Evolutionary conservation across 2,329 filamentous ascomycete genomes (phyloP).

Genomic region (Sporothrix variecibatus): DNA sequence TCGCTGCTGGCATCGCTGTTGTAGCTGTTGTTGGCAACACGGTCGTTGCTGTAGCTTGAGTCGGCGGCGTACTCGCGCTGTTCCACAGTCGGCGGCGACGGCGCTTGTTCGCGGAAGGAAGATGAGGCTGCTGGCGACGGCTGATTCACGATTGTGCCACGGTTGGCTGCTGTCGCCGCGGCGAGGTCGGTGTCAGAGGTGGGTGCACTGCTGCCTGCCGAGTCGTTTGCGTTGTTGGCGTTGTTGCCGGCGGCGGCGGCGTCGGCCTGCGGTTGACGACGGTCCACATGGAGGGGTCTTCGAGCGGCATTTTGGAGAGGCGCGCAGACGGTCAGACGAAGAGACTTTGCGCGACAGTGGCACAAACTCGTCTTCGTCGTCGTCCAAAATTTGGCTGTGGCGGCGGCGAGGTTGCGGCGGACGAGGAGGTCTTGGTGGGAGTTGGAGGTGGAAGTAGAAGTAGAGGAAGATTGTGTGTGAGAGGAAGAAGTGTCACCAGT

Average conservation of each 20-base stretch:
- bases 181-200: not conserved
- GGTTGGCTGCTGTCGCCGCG: not conserved
- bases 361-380: slow-evolving; percentile 39
- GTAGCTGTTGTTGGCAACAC: not conserved
- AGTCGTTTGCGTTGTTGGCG: not conserved
- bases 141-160: not conserved
- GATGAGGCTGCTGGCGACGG: not conserved
- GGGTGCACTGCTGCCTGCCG: not conserved
- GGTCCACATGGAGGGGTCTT: slow-evolving; percentile 41
- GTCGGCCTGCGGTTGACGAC: slow-evolving; percentile 36
- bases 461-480: not conserved
- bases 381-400: slow-evolving; percentile 36
- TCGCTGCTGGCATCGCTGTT: slow-evolving; percentile 14
- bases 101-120: not conserved
- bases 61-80: slow-evolving; percentile 13
- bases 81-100: slow-evolving; percentile 1
- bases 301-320: slow-evolving; percentile 41
- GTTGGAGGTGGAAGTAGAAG: not conserved
- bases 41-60: not conserved
- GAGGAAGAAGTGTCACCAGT: not conserved
- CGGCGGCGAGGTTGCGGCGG: slow-evolving; percentile 26
- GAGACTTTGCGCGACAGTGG: slow-evolving; percentile 41
- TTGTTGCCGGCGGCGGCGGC: not conserved
- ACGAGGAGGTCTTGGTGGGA: not conserved
- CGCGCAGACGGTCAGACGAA: slow-evolving; percentile 42